A percentile compares a stretch with the other conserved stretches of the same genome.
Evolutionary conservation across 225 moss, liverwort and hornwort species (phyloP).

Genomic region (Marchantia polymorpha): DNA sequence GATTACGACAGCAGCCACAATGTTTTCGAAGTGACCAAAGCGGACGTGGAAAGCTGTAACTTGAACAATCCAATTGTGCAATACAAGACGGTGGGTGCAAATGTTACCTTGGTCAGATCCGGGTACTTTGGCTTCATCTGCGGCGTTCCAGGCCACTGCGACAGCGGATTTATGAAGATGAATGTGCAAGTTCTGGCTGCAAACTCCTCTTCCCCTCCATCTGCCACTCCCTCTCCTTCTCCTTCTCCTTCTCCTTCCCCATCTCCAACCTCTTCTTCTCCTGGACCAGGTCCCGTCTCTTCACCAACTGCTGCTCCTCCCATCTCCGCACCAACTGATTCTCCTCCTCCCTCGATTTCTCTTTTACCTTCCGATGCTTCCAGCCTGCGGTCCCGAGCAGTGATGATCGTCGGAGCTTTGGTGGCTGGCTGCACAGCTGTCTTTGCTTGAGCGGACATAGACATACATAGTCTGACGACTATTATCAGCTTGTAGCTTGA

Average conservation of each 20-base stretch:
- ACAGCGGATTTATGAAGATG: conserved; percentile 28
- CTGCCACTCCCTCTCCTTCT: background rate
- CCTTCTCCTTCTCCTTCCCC: background rate
- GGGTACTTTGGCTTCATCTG: conserved; percentile 38
- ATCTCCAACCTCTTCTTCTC: background rate
- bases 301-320: too few relatives aligned
- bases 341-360: background rate
- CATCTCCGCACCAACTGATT: background rate
- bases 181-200: conserved; percentile 19
- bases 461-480: too few relatives aligned
- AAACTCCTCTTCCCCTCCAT: background rate
- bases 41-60: conserved; percentile 19
- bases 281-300: background rate
- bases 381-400: background rate
- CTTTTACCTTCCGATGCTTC: background rate
- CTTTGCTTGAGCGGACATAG: too few relatives aligned
- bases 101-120: conserved; percentile 13
- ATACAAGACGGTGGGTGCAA: conserved; percentile 12
- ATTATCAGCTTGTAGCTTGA: too few relatives aligned
- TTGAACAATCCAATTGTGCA: conserved; percentile 7
- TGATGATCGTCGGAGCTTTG: background rate
- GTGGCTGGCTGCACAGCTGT: background rate
- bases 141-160: conserved; percentile 27
- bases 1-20: conserved; percentile 17
- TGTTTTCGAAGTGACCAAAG: conserved; percentile 33